A percentile compares a stretch with the other conserved stretches of the same genome.
Conservation (phyloP, 1,284 basidiomycete genomes). For the Omphalotus olearius region DNA sequence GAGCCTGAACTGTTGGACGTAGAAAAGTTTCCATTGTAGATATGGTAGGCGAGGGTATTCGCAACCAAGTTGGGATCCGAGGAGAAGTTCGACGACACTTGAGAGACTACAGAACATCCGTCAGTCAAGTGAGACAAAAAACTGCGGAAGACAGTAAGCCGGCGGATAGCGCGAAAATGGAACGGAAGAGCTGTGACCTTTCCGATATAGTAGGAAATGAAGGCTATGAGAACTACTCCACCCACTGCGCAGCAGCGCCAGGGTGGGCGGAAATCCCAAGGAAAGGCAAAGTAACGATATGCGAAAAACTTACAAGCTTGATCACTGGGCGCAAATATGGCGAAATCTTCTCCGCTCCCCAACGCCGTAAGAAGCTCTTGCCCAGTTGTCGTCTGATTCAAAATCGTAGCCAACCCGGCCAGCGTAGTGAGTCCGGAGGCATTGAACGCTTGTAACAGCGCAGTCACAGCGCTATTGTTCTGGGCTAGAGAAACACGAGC, state of each 20-base stretch:
- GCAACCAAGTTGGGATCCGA: conserved; percentile 28
- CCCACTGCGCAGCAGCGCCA: background rate
- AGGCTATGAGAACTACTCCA: background rate
- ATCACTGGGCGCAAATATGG: conserved; percentile 48
- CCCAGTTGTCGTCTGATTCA: conserved; percentile 39
- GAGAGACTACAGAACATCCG: conserved; percentile 23
- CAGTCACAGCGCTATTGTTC: conserved; percentile 15
- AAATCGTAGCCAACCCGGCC: conserved; percentile 20
- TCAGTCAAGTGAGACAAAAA: conserved; percentile 10
- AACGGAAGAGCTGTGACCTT: background rate
- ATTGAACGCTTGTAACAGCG: conserved; percentile 30
- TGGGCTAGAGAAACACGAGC: conserved; percentile 16
- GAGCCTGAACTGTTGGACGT: conserved; percentile 29
- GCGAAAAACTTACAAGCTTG: conserved; percentile 34
- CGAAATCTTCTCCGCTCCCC: conserved; percentile 36
- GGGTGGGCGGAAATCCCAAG: background rate
- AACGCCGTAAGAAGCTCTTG: conserved; percentile 34
- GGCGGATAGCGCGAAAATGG: background rate
- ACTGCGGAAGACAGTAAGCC: background rate
- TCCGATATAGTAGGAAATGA: background rate
- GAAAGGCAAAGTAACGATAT: background rate
- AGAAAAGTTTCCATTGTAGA: conserved; percentile 51
- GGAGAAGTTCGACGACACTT: conserved; percentile 30
- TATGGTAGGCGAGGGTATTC: conserved; percentile 54
- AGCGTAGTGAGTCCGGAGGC: conserved; percentile 35